Evolutionary conservation across 2,329 filamentous ascomycete species (phyloP), one percentile per base, ranked within the genome.

Genomic region (Colletotrichum spaethianum): DNA sequence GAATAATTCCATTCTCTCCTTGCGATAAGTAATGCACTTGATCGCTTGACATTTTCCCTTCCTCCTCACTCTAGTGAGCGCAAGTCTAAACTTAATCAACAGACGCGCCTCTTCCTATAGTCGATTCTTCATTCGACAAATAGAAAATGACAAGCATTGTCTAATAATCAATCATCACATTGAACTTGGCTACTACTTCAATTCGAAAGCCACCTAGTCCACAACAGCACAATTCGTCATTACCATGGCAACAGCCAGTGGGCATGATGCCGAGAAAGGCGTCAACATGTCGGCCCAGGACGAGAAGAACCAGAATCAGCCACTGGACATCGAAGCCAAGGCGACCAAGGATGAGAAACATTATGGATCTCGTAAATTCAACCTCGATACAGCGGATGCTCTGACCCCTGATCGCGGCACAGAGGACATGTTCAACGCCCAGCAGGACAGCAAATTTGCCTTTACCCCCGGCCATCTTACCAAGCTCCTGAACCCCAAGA

Each of bases 401-500:
- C 72, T 82, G 23, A 82, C 79, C 18, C 80, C 79, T 50, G 93
- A 95, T 78, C 92, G 91, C 1, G 92, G 92, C 8, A 92, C 90
- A 1, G 93, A 95, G 80, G 87, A 84, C 23, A 91, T 93, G 74
- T 96, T 94, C 76, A 78, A 89, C 53, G 88, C 92, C 20, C 85
- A 90, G 57, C 33, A 55, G 4, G 85, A 92, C 76, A 94, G 93
- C 80, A 90, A 87, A 55, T 94, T 95, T 76, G 93, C 92, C 11
- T 94, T 92, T 77, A 89, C 91, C 0, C 92, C 92, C 14, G 93
- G 93, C 31, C 93, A 93, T 76, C 83, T 94, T 76, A 91, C 90
- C 74, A 96, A 96, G 82, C 83, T 96, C 8, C 85, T 95, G 63
- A 95, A 95, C 74, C 93, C 94, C 0, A 96, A 96, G 82, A 95